Evolutionary conservation across 2,329 filamentous ascomycete genomes (phyloP).

Genomic region (Cladophialophora psammophila): DNA sequence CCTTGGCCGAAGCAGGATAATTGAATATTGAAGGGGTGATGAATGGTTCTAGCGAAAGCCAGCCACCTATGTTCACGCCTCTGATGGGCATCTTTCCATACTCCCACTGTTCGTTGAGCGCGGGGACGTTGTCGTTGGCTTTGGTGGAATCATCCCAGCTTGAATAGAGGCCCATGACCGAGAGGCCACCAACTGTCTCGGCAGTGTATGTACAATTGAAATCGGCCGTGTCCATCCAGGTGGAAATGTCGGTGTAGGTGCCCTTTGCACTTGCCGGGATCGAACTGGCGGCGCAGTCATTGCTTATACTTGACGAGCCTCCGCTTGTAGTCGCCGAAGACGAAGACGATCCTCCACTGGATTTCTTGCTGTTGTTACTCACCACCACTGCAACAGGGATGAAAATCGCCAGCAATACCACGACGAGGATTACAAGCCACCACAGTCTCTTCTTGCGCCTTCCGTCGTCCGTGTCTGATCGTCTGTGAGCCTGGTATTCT

Average conservation of each 20-base stretch:
- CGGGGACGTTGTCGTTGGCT: constrained; percentile 80
- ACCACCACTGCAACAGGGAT: constrained; percentile 72
- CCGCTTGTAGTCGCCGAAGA: constrained; percentile 38
- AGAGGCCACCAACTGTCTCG: constrained; percentile 81
- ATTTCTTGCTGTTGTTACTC: constrained; percentile 64
- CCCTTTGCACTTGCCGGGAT: constrained; percentile 73
- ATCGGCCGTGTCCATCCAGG: constrained; percentile 86
- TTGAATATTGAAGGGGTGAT: constrained; percentile 92
- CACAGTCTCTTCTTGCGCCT: constrained; percentile 60
- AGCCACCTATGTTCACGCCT: constrained; percentile 92
- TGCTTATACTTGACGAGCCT: constrained; percentile 50
- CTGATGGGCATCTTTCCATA: constrained; percentile 82
- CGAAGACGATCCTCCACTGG: constrained; percentile 33
- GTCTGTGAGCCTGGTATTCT: constrained; percentile 35
- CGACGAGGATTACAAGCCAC: constrained; percentile 60
- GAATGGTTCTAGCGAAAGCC: constrained; percentile 92
- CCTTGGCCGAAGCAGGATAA: constrained; percentile 65
- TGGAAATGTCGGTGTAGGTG: constrained; percentile 84
- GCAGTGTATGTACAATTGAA: constrained; percentile 96
- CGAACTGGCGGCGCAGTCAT: constrained; percentile 59
- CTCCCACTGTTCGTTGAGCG: constrained; percentile 77
- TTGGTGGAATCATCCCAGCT: constrained; percentile 83
- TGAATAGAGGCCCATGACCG: constrained; percentile 85
- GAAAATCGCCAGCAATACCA: constrained; percentile 68
- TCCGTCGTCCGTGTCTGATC: constrained; percentile 43